These are phyloP conservation scores for Colletotrichum musae DNA, from an alignment of 2,329 filamentous ascomycete species.

Conservation along the genomic window DNA sequence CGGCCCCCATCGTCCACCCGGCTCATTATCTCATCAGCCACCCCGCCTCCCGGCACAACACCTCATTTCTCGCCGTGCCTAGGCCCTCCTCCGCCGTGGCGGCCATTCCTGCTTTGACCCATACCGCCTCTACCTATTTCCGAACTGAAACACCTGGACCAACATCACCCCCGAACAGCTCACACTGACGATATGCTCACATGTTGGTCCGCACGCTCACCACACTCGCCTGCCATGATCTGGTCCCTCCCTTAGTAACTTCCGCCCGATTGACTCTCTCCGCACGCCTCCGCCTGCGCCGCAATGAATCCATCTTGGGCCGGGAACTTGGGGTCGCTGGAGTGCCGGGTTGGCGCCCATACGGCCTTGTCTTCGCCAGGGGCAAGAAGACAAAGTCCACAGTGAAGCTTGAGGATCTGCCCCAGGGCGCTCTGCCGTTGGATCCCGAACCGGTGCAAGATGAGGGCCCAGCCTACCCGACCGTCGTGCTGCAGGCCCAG, in stretches of 20 bases:
- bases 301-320: slow-evolving; percentile 15
- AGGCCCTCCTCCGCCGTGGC: background rate
- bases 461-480: slow-evolving; percentile 77
- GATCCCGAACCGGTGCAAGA: slow-evolving; percentile 59
- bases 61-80: slow-evolving; percentile 15
- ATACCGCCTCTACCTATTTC: slow-evolving; percentile 1
- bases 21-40: slow-evolving; percentile 28
- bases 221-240: slow-evolving; percentile 37
- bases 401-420: slow-evolving; percentile 69
- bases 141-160: slow-evolving; percentile 18
- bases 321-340: slow-evolving; percentile 12
- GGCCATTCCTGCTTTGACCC: background rate
- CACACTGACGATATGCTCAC: slow-evolving; percentile 39
- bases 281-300: slow-evolving; percentile 31
- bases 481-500: slow-evolving; percentile 88
- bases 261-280: slow-evolving; percentile 21
- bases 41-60: slow-evolving; percentile 8
- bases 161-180: slow-evolving; percentile 32
- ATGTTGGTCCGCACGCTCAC: slow-evolving; percentile 40
- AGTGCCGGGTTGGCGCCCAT: slow-evolving; percentile 21
- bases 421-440: slow-evolving; percentile 64
- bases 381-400: slow-evolving; percentile 70
- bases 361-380: slow-evolving; percentile 47
- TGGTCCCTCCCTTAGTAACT: slow-evolving; percentile 19
- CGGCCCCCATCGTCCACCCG: slow-evolving; percentile 5